Percentiles rank a stretch among this genome's conserved stretches.
Conservation (phyloP, 179 eudicot species). For the Heliamphora pulchella region DNA sequence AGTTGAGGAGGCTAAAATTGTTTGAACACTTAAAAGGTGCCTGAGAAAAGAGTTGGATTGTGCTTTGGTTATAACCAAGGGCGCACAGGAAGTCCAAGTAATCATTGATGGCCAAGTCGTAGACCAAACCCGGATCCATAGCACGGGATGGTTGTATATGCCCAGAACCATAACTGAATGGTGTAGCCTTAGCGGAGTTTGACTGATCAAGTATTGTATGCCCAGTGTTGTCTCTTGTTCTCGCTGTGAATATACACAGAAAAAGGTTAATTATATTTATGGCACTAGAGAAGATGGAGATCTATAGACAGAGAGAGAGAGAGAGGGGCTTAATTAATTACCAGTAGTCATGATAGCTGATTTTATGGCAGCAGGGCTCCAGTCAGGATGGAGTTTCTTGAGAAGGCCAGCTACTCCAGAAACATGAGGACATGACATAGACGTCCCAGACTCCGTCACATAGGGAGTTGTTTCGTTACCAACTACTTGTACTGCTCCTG, state of each 20-base stretch:
- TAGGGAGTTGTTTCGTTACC: constrained; percentile 27
- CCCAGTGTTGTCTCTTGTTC: constrained; percentile 45
- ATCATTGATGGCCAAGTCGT: constrained; percentile 37
- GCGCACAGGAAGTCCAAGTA: constrained; percentile 55
- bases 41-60: constrained; percentile 21
- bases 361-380: constrained; percentile 23
- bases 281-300: no score
- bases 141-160: constrained; percentile 56
- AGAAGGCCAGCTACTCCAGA: constrained; percentile 16
- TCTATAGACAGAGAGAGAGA: no score
- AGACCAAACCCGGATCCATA: constrained; percentile 60
- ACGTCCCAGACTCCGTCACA: constrained; percentile 44
- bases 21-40: constrained; percentile 34
- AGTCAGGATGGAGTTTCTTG: constrained; percentile 16
- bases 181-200: constrained; percentile 22
- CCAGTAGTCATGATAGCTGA: constrained; percentile 77
- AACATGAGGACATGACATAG: constrained; percentile 64
- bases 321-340: no score
- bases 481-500: constrained; percentile 21
- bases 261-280: background rate
- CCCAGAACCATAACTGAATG: constrained; percentile 57
- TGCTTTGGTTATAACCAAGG: constrained; percentile 37
- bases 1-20: constrained; percentile 21
- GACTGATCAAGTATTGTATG: constrained; percentile 29
- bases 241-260: constrained; percentile 25